phyloP scores from a whole-genome alignment of 208 protist genomes.

The Acanthamoeba rhysodes region DNA sequence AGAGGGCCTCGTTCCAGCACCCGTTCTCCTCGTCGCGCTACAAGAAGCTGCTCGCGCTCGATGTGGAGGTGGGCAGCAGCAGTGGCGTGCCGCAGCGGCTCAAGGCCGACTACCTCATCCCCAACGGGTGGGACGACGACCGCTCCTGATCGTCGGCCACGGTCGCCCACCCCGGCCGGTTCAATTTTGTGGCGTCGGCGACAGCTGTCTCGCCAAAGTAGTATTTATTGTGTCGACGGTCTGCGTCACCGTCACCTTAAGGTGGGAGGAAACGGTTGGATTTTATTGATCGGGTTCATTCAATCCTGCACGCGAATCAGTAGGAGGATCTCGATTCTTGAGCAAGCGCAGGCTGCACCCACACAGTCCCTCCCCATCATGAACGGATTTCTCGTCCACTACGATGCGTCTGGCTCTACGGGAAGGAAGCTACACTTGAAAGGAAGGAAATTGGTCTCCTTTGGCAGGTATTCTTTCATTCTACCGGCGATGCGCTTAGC shows the following conservation, averaged over 20 bases:
- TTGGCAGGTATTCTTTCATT: background rate
- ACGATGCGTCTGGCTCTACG: background rate
- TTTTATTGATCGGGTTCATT: no score
- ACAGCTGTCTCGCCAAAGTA: no score
- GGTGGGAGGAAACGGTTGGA: no score
- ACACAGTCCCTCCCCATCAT: background rate
- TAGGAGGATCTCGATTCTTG: background rate
- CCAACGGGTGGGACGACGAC: background rate
- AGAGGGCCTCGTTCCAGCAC: constrained; percentile 9
- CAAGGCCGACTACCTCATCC: constrained; percentile 24
- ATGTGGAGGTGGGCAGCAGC: background rate
- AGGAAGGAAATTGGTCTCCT: constrained; percentile 38
- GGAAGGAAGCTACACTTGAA: constrained; percentile 60
- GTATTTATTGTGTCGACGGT: no score
- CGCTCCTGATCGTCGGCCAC: no score
- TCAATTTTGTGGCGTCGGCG: no score
- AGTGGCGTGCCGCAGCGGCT: background rate
- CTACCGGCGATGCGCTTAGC: background rate
- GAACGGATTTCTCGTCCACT: constrained; percentile 65
- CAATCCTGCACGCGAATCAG: no score
- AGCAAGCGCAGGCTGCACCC: background rate
- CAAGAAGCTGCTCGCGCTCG: constrained; percentile 13
- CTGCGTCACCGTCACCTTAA: no score
- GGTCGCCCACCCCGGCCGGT: no score
- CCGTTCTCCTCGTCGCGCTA: constrained; percentile 14